A percentile compares a stretch with the other conserved stretches of the same genome.
These are phyloP conservation scores for Chlorociboria aeruginascens DNA, from an alignment of 495 filamentous ascomycete species.

Conservation along the genomic window DNA sequence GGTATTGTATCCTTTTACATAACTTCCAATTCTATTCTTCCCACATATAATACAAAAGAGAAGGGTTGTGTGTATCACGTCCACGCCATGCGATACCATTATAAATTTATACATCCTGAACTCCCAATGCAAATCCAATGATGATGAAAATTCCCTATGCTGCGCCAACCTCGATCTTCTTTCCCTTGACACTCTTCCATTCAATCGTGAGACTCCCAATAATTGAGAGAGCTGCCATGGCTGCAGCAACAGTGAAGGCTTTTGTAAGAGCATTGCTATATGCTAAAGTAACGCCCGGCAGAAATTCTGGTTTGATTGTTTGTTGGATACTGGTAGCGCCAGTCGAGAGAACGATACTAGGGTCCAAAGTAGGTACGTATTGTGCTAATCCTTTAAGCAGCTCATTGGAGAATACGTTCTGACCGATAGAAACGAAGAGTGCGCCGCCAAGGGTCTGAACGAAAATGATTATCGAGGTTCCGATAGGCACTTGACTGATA, in stretches of 20 bases:
- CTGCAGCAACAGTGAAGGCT: conserved; percentile 58
- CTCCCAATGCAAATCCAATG: no score
- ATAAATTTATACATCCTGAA: no score
- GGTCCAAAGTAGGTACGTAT: conserved; percentile 31
- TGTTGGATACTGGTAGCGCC: conserved; percentile 40
- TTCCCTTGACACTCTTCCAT: conserved; percentile 79
- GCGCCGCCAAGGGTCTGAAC: conserved; percentile 36
- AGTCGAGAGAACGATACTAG: conserved; percentile 28
- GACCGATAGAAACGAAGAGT: conserved; percentile 31
- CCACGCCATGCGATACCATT: no score
- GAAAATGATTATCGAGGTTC: conserved; percentile 19
- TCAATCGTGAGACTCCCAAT: conserved; percentile 51
- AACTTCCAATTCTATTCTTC: no score
- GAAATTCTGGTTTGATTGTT: conserved; percentile 28
- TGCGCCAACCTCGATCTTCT: conserved; percentile 53
- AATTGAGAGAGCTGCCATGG: conserved; percentile 47
- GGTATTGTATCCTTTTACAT: no score
- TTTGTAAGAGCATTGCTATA: conserved; percentile 61
- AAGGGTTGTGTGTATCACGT: no score
- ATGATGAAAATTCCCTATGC: conserved; percentile 22
- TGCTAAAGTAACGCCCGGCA: conserved; percentile 46
- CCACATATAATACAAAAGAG: no score
- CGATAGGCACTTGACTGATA: conserved; percentile 12
- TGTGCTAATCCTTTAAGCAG: conserved; percentile 25
- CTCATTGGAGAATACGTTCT: conserved; percentile 36